Evolutionary conservation across 176 grass and related monocot species (phyloP).

Genomic region (Coix lacrymajobi): DNA sequence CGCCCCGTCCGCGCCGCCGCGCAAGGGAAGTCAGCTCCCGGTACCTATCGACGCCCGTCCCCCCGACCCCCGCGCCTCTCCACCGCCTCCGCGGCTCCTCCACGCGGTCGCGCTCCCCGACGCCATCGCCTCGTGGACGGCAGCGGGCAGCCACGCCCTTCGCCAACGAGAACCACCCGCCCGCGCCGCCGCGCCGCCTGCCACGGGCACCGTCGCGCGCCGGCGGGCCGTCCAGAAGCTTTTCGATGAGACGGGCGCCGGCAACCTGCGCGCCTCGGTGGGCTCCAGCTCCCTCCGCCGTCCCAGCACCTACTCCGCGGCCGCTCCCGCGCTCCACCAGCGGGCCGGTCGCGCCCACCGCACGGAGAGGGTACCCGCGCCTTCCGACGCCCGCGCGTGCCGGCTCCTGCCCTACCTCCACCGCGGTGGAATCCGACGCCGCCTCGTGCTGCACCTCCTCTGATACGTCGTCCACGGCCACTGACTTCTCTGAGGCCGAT

Average conservation of each 20-base stretch:
- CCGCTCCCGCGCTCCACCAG: slow-evolving; percentile 23
- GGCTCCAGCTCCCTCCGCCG: background rate
- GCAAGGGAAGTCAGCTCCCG: slow-evolving; percentile 74
- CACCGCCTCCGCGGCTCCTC: slow-evolving; percentile 26
- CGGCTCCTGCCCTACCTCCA: slow-evolving; percentile 18
- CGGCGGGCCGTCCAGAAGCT: slow-evolving; percentile 59
- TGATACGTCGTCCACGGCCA: slow-evolving; percentile 38
- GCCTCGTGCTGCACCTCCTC: slow-evolving; percentile 32
- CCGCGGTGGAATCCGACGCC: slow-evolving; percentile 5
- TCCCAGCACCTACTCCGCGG: background rate
- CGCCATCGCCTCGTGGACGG: slow-evolving; percentile 29
- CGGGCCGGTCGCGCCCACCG: background rate
- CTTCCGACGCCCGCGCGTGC: slow-evolving; percentile 43
- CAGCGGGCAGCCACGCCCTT: slow-evolving; percentile 35
- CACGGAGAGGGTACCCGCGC: slow-evolving; percentile 33
- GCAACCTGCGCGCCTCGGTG: slow-evolving; percentile 14
- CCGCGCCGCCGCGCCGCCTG: background rate
- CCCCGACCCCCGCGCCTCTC: slow-evolving; percentile 36
- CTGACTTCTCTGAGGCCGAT: slow-evolving; percentile 54
- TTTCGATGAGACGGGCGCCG: slow-evolving; percentile 48
- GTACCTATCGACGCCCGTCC: slow-evolving; percentile 59
- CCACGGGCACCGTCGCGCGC: slow-evolving; percentile 26
- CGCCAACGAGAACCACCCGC: slow-evolving; percentile 69
- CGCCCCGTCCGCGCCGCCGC: slow-evolving; percentile 43
- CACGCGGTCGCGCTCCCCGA: slow-evolving; percentile 27